A percentile compares a stretch with the other conserved stretches of the same genome.
Conservation (phyloP, 2,329 filamentous ascomycete species). For the Talaromyces sp. region DNA sequence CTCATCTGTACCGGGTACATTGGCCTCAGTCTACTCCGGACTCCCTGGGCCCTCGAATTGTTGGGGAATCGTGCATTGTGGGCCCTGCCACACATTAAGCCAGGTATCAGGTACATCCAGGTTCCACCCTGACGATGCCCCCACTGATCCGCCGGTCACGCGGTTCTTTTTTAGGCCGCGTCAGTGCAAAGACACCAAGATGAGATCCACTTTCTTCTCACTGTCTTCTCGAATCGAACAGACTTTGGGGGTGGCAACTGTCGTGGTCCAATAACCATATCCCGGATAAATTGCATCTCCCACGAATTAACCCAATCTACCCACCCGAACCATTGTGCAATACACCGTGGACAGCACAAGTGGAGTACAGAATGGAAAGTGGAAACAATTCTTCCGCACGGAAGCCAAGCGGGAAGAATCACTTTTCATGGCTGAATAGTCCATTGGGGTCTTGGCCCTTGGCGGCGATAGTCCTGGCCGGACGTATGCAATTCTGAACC, state of each 20-base stretch:
- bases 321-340: too few relatives aligned
- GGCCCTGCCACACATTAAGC: too few relatives aligned
- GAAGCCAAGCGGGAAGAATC: too few relatives aligned
- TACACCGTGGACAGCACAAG: too few relatives aligned
- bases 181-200: slow-evolving; percentile 2
- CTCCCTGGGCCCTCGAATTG: too few relatives aligned
- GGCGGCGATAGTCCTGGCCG: neutral
- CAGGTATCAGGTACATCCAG: neutral
- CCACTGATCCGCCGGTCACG: slow-evolving; percentile 30
- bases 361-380: too few relatives aligned
- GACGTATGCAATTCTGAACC: too few relatives aligned
- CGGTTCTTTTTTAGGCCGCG: slow-evolving; percentile 12
- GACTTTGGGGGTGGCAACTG: neutral
- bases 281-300: too few relatives aligned
- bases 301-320: too few relatives aligned
- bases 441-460: neutral
- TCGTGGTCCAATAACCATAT: too few relatives aligned
- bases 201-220: slow-evolving; percentile 15
- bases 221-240: slow-evolving; percentile 11
- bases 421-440: too few relatives aligned
- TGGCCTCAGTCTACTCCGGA: neutral
- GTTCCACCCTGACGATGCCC: neutral
- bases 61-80: neutral
- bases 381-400: too few relatives aligned
- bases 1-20: neutral